These are phyloP conservation scores for Phylloporus sp. DNA, from an alignment of 768 basidiomycete genomes.

Conservation along the genomic window DNA sequence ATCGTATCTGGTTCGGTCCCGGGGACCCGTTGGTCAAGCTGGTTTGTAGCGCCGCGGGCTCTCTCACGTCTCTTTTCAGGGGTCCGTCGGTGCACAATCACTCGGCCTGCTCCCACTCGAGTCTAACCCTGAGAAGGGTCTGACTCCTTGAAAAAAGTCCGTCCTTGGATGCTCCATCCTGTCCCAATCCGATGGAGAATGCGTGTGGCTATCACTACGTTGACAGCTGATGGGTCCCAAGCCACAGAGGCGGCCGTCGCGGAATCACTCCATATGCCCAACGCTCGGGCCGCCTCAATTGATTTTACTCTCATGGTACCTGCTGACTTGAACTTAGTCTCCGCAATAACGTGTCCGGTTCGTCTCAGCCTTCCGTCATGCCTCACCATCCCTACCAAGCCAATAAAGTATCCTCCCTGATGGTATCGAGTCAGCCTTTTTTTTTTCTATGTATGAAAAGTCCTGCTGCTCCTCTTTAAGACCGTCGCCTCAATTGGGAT, in stretches of 20 bases:
- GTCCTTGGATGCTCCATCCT: neutral
- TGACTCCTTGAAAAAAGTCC: neutral
- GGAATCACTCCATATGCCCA: neutral
- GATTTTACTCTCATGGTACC: slow-evolving; percentile 6
- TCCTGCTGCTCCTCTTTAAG: neutral
- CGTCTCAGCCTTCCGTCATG: slow-evolving; percentile 12
- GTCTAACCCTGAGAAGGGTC: slow-evolving; percentile 6
- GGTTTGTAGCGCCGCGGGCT: neutral
- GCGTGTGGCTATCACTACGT: neutral
- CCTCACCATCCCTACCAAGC: neutral
- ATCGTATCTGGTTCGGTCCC: neutral
- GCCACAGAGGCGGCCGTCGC: neutral
- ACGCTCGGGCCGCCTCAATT: slow-evolving; percentile 8
- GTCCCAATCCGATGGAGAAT: neutral
- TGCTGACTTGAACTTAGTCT: no score
- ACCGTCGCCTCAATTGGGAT: no score
- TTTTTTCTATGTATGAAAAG: slow-evolving; percentile 10
- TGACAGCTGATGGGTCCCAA: neutral
- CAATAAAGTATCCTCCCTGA: slow-evolving; percentile 7
- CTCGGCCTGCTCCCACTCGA: neutral
- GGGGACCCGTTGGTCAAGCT: neutral
- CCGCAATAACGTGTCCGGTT: no score
- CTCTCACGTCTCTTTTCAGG: slow-evolving; percentile 1
- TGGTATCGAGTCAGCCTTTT: neutral
- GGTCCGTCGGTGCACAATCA: neutral